Evolutionary conservation across 495 filamentous ascomycete genomes (phyloP), one percentile per base, ranked within the genome.

Genomic region (Darksidea phi): DNA sequence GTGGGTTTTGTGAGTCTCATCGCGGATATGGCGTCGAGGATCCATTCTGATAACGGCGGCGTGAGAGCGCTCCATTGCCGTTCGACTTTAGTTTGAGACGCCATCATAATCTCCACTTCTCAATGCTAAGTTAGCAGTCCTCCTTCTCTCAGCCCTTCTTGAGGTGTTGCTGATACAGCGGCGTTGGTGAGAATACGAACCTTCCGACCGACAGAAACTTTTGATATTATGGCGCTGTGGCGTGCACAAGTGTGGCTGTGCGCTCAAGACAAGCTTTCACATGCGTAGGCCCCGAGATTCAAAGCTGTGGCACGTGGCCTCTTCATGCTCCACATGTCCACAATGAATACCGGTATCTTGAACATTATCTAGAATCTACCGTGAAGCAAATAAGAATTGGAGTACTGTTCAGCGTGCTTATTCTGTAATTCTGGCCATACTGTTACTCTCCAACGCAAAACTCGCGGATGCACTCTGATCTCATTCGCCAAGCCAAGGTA

Each of bases 1-100:
- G 94, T 98, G 77, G 93, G 95, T 66, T 86, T 84, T 46, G 78
- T 79, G 72, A 96, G 96, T 46, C 91, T 89, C 87, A 92, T 90
- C 51, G 84, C 84, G 24, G 83, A 77, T 60, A 96, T 82, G 36
- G 91, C 93, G 54, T 94, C 89, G 26, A 93, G 79, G 26, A 91
- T 82, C 93, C 94, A 98, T 84, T 88, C 82, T 56, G 90, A 89
- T n/a, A 98, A 77, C 12, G 84, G 71, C 6, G 89, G 90, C 3
- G 80, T 86, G 26, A 97, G 76, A 6, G 80, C 86, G 71, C 88
- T 85, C 92, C 93, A 97, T 23, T 89, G 82, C 65, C 91, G 74
- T 23, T 68, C 57, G 41, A 47, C 28, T 32, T 54, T 61, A 13
- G 51, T 23, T 24, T 57, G 37, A 4, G 65, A 59, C n/a, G 65